Evolutionary conservation across 2,329 filamentous ascomycete species (phyloP), one percentile per base, ranked within the genome.

Genomic region (Fusarium sacchari): DNA sequence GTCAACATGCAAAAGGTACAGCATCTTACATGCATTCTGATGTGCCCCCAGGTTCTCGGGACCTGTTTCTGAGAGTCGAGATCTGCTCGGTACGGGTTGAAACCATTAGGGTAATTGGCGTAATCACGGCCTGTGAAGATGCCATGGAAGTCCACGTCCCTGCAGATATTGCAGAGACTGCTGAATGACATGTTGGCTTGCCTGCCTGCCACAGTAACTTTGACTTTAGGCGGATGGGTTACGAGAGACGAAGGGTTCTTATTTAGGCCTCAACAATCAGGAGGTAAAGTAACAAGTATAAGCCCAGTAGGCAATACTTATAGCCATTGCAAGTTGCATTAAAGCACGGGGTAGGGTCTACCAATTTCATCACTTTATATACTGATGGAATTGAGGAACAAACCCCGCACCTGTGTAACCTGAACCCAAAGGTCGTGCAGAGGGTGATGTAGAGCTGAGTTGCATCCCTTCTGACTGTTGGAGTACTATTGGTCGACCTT

Each of bases 401-500:
- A 44, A 47, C 11, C 20, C 9, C 18, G 20, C 26, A 47, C 14
- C 15, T 6, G 3, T 10, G 20, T 7, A 7, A 47, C 18, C 44
- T 28, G 18, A 15, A 20, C 13, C 6, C 9, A 8, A 15, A 22
- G 4, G 20, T 15, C 4, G 9, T 17, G 4, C 1, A 30, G 44
- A 14, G 20, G 1, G 22, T 11, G 13, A 4, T 11, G 0, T 6
- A 11, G 13, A 15, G 26, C 20, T 30, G 20, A 7, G 26, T n/a
- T 11, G 1, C 28, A 30, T 5, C 26, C 24, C 14, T 22, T 30
- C 14, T 17, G 26, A 3, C 14, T n/a, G 0, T 12, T 26, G 12
- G 24, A 4, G 18, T 13, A 26, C n/a, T n/a, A 30, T 32, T n/a
- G 28, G 46, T 0, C 7, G 14, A 18, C 0, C 0, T 9, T 9